These are phyloP conservation scores for Calonectria crousiana DNA, from an alignment of 2,329 filamentous ascomycete genomes.

Conservation along the genomic window DNA sequence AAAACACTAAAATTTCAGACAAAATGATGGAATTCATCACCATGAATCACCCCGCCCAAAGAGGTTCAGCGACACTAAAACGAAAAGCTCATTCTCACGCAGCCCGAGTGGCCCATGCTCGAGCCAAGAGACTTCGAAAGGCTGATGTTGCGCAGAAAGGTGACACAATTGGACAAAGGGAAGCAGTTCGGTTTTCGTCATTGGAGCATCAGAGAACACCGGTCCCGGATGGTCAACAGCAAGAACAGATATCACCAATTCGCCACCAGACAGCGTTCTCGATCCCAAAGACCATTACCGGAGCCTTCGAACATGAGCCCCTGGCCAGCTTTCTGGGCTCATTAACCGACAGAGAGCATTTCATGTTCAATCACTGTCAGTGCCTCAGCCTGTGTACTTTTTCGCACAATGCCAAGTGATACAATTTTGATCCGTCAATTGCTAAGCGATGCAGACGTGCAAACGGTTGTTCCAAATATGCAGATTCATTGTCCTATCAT, in stretches of 20 bases:
- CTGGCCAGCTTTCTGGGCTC: slow-evolving; percentile 28
- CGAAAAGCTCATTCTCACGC: slow-evolving; percentile 30
- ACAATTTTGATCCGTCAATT: not conserved
- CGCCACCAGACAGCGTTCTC: not conserved
- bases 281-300: not conserved
- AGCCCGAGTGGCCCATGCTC: slow-evolving; percentile 27
- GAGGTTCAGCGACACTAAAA: slow-evolving; percentile 1
- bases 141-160: not conserved
- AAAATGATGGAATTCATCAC: slow-evolving; percentile 26
- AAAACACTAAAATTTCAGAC: not conserved
- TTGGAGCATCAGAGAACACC: not conserved
- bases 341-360: slow-evolving; percentile 14
- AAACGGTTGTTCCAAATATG: slow-evolving; percentile 23
- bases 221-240: too few relatives aligned
- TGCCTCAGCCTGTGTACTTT: not conserved
- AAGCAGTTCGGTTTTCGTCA: not conserved
- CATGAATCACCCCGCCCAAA: slow-evolving; percentile 7
- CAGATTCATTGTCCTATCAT: slow-evolving; percentile 23
- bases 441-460: slow-evolving; percentile 14
- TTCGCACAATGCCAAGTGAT: not conserved
- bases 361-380: slow-evolving; percentile 31
- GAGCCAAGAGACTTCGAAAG: slow-evolving; percentile 17
- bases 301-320: slow-evolving; percentile 28
- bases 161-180: not conserved
- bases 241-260: not conserved